Percentiles rank a stretch among this genome's conserved stretches.
phyloP scores from a whole-genome alignment of 441 rosid species.

The Eutrema salsugineum region DNA sequence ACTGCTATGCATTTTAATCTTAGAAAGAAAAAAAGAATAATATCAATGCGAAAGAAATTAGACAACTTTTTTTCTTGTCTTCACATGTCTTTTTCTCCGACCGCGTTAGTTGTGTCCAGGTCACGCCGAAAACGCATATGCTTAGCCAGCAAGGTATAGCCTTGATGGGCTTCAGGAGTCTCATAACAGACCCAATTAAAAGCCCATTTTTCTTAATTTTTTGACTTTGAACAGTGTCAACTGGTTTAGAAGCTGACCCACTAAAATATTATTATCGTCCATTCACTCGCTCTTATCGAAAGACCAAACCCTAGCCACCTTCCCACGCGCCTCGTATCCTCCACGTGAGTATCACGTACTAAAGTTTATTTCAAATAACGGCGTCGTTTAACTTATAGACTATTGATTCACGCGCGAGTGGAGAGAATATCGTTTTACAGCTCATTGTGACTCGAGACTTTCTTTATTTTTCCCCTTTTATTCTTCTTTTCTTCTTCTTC shows the following conservation, averaged over 20 bases:
- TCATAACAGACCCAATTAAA: not conserved
- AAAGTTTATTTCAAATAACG: not conserved
- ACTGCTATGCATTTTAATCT: not conserved
- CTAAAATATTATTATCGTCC: constrained; percentile 4
- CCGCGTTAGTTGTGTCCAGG: constrained; percentile 15
- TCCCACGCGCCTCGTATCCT: constrained; percentile 7
- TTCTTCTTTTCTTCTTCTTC: constrained; percentile 11
- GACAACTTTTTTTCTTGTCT: constrained; percentile 21
- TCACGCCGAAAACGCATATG: constrained; percentile 29
- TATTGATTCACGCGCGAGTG: constrained; percentile 17
- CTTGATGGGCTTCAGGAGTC: not conserved
- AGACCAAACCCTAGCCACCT: not conserved
- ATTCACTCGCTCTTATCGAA: constrained; percentile 19
- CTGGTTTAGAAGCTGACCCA: constrained; percentile 20
- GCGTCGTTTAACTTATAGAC: not conserved
- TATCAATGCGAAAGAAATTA: constrained; percentile 11
- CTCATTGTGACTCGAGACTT: constrained; percentile 19
- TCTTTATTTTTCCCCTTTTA: not conserved
- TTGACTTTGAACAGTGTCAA: constrained; percentile 25
- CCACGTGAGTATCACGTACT: not conserved
- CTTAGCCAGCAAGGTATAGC: constrained; percentile 20
- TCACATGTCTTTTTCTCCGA: not conserved
- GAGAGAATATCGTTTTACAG: constrained; percentile 15
- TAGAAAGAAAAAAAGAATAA: not conserved
- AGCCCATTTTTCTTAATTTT: constrained; percentile 14